Conservation (phyloP, 139 green algal species). For the Tetraselmis chui region DNA sequence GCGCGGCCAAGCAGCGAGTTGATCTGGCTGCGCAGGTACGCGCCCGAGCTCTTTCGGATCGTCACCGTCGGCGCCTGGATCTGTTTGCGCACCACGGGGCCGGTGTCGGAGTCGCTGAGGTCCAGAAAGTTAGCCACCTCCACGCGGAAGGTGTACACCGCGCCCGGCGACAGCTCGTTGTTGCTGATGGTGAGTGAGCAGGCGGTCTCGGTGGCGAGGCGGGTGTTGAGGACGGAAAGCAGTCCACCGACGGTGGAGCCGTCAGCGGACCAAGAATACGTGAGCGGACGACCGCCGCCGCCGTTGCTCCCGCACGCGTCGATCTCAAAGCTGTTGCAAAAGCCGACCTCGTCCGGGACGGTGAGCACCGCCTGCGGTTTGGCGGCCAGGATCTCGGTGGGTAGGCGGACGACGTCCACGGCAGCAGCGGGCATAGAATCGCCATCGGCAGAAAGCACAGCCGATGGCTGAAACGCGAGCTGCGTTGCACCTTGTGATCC, state of each 20-base stretch:
- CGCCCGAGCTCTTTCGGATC: background rate
- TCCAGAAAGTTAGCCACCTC: background rate
- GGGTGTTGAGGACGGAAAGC: background rate
- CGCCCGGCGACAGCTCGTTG: background rate
- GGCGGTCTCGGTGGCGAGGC: background rate
- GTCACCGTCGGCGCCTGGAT: background rate
- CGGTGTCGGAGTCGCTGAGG: background rate
- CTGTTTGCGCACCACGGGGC: background rate
- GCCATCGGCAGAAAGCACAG: background rate
- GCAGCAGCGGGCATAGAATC: background rate
- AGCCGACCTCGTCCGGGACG: background rate
- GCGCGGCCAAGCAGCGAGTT: background rate
- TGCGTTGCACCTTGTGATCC: background rate
- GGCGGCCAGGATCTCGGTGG: background rate
- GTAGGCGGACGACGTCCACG: background rate
- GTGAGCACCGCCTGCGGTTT: background rate
- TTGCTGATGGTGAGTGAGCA: background rate
- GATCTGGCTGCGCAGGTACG: background rate
- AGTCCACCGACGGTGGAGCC: background rate
- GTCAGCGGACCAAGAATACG: background rate
- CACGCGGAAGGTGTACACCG: background rate
- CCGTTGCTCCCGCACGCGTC: background rate
- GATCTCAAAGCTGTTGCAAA: background rate
- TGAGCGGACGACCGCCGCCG: background rate
- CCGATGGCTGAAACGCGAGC: background rate